phyloP scores from a whole-genome alignment of 2,329 filamentous ascomycete species.

The Verticillium alfalfae region DNA sequence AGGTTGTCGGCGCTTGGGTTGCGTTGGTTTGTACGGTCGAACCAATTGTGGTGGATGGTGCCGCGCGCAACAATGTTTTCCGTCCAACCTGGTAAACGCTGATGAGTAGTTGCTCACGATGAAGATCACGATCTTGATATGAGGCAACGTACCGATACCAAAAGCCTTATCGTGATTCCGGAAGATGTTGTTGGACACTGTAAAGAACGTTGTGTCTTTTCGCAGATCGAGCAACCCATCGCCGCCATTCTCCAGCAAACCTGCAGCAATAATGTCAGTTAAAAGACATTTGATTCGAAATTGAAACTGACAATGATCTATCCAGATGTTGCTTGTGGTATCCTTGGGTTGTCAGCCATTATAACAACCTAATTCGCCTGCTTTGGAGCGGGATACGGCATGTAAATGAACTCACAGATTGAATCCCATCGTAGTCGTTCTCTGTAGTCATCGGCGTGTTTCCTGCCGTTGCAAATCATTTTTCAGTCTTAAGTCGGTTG shows the following conservation, averaged over 20 bases:
- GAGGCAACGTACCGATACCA: constrained; percentile 2
- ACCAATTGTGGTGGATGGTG: constrained; percentile 12
- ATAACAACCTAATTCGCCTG: too few species aligned
- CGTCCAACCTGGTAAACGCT: constrained; percentile 5
- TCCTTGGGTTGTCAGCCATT: not conserved
- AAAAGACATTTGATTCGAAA: not conserved
- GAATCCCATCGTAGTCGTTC: constrained; percentile 8
- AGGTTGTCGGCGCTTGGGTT: constrained; percentile 12
- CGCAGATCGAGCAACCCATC: constrained; percentile 11
- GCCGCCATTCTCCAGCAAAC: constrained; percentile 7
- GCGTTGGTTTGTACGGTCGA: constrained; percentile 10
- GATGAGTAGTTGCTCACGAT: too few species aligned
- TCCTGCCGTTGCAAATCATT: not conserved
- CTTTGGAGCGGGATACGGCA: too few species aligned
- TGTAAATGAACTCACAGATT: not conserved
- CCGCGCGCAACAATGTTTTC: constrained; percentile 9
- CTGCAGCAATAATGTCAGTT: not conserved
- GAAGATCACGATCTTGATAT: too few species aligned
- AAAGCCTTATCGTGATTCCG: constrained; percentile 13
- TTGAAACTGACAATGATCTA: constrained; percentile 8
- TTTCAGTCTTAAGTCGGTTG: not conserved
- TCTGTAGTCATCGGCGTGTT: not conserved
- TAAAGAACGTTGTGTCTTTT: constrained; percentile 12
- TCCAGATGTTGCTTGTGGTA: constrained; percentile 12
- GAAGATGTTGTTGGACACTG: constrained; percentile 13